phyloP scores from a whole-genome alignment of 2,329 filamentous ascomycete genomes.

The Cladophialophora exuberans region DNA sequence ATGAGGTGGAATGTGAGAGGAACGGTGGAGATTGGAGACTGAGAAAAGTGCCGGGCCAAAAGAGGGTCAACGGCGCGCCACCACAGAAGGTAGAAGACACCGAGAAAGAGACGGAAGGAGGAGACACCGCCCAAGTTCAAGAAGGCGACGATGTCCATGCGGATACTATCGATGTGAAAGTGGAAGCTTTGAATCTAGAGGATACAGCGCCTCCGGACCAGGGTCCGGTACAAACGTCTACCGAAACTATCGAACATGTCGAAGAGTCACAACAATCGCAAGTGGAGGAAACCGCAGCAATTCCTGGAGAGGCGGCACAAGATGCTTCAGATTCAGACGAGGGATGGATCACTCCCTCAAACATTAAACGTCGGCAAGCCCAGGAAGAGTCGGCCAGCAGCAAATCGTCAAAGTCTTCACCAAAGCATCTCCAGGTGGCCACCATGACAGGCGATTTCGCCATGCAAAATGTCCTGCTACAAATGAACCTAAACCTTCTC shows the following conservation, averaged over 20 bases:
- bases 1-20: conserved; percentile 90
- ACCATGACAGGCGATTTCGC: conserved; percentile 94
- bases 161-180: conserved; percentile 4
- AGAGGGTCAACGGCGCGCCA: conserved; percentile 71
- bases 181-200: conserved; percentile 9
- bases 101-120: conserved; percentile 21
- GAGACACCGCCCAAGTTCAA: conserved; percentile 25
- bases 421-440: conserved; percentile 78
- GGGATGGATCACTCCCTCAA: conserved; percentile 93
- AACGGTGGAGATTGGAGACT: conserved; percentile 89
- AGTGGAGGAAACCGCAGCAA: conserved; percentile 27
- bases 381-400: conserved; percentile 60
- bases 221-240: not conserved
- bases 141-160: not conserved
- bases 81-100: conserved; percentile 44
- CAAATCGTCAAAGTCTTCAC: conserved; percentile 53
- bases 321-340: conserved; percentile 54
- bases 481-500: conserved; percentile 90
- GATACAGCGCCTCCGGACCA: conserved; percentile 8
- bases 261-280: conserved; percentile 31
- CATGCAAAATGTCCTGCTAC: conserved; percentile 94
- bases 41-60: conserved; percentile 77
- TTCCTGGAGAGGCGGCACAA: conserved; percentile 33
- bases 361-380: conserved; percentile 81
- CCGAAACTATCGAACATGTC: conserved; percentile 15